Evolutionary conservation across 169 alveolate species (phyloP), one percentile per base, ranked within the genome.

Genomic region (Plasmodium inui): DNA sequence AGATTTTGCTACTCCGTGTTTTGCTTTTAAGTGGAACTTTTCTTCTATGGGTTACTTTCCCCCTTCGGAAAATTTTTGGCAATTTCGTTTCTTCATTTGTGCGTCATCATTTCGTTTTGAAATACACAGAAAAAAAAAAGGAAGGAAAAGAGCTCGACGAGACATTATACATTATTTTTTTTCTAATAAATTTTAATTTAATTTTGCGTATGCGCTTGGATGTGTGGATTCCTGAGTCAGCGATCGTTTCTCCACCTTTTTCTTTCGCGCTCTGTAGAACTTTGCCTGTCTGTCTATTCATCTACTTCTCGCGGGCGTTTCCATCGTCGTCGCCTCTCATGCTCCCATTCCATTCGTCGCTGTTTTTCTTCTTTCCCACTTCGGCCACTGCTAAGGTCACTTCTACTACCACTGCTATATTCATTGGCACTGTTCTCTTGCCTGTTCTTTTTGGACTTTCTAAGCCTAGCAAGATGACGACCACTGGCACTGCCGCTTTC

Each of bases 361-460:
- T 74, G n/a, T 12, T 44, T 82, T 53, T 55, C 67, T 55, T 14
- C 28, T 14, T 82, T 82, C 44, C 78, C 53, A 17, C 71, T 61
- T 14, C 44, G 81, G 19, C 71, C 22, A 17, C 28, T 7, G 61
- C 26, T 32, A 32, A 26, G 9, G 61, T 82, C 89, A 17, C 78
- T 82, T 82, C 37, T 37, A 28, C 41, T 14, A 50, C 19, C 8
- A 50, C 46, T 50, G 46, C 46, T 46, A 67, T 67, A 28, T 82
- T 12, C 44, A 34, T 6, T 34, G 61, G 19, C 37, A 46, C 71
- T 71, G 19, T 82, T 82, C 6, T 10, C 26, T 37, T 39, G 19
- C 19, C 84, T 78, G 14, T 78, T 50, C 53, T 55, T 78, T 30
- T 78, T 78, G 41, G 76, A 26, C 39, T 19, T 67, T 67, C n/a